phyloP scores from a whole-genome alignment of 2,329 filamentous ascomycete species.

The Verticillium nonalfalfae region DNA sequence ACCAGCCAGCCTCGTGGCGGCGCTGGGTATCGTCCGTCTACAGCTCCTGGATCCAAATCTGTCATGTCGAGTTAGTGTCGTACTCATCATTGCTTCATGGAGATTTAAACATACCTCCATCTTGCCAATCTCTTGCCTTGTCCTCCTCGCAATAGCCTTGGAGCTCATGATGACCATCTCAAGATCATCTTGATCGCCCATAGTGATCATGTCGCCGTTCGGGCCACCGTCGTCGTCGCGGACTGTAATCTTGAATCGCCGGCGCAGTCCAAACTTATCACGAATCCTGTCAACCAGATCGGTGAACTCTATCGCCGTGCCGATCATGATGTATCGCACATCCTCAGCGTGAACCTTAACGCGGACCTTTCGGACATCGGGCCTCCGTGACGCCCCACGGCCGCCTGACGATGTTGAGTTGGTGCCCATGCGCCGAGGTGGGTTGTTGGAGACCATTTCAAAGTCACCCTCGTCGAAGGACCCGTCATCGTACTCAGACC shows the following conservation, averaged over 20 bases:
- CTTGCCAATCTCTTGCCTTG: slow-evolving; percentile 79
- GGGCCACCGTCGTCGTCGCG: slow-evolving; percentile 66
- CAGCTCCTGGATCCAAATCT: slow-evolving; percentile 44
- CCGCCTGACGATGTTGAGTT: slow-evolving; percentile 41
- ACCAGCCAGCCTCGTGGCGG: slow-evolving; percentile 4
- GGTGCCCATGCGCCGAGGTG: slow-evolving; percentile 31
- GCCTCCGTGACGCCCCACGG: slow-evolving; percentile 50
- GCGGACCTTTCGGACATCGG: slow-evolving; percentile 70
- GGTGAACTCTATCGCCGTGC: slow-evolving; percentile 62
- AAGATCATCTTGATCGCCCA: slow-evolving; percentile 93
- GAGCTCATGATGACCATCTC: slow-evolving; percentile 76
- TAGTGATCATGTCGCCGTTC: slow-evolving; percentile 87
- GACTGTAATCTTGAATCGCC: slow-evolving; percentile 83
- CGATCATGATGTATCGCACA: slow-evolving; percentile 87
- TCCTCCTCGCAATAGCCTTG: slow-evolving; percentile 62
- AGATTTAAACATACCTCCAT: slow-evolving; percentile 68
- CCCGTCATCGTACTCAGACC: slow-evolving; percentile 63
- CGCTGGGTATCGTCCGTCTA: slow-evolving; percentile 23
- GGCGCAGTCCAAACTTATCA: slow-evolving; percentile 75
- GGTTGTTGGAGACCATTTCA: slow-evolving; percentile 62
- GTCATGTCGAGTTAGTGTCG: slow-evolving; percentile 15
- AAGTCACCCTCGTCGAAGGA: slow-evolving; percentile 73
- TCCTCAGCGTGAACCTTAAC: slow-evolving; percentile 92
- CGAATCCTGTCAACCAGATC: slow-evolving; percentile 75
- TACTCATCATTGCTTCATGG: not conserved